phyloP scores from a whole-genome alignment of 345 rosid species.

The Lepidium sativum region DNA sequence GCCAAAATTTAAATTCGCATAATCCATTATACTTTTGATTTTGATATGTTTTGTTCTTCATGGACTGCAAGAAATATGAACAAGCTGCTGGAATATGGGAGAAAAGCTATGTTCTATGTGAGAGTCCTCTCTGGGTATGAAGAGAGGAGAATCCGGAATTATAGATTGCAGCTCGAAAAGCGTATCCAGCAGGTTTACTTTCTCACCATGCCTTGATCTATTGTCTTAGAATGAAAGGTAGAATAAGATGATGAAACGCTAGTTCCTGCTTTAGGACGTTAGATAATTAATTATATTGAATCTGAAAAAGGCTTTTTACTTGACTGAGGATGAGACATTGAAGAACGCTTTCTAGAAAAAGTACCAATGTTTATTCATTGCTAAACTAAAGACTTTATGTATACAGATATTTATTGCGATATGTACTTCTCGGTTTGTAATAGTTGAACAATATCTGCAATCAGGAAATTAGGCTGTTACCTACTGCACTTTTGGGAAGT shows the following conservation, averaged over 20 bases:
- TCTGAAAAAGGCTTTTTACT: background rate
- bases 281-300: background rate
- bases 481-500: background rate
- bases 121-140: slow-evolving; percentile 95
- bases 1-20: background rate
- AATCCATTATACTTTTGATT: background rate
- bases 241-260: background rate
- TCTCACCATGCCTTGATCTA: background rate
- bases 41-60: background rate
- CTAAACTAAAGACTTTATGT: background rate
- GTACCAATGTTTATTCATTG: background rate
- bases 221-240: background rate
- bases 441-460: background rate
- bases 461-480: background rate
- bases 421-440: background rate
- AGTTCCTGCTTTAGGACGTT: background rate
- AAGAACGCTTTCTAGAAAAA: background rate
- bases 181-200: slow-evolving; percentile 57
- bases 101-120: slow-evolving; percentile 68
- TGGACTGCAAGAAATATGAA: slow-evolving; percentile 37
- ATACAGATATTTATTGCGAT: background rate
- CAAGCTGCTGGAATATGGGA: slow-evolving; percentile 73
- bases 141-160: slow-evolving; percentile 66
- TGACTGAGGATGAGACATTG: background rate
- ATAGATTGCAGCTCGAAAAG: slow-evolving; percentile 70